Evolutionary conservation across 495 filamentous ascomycete species (phyloP), one percentile per base, ranked within the genome.

Genomic region (Neurospora sp.): DNA sequence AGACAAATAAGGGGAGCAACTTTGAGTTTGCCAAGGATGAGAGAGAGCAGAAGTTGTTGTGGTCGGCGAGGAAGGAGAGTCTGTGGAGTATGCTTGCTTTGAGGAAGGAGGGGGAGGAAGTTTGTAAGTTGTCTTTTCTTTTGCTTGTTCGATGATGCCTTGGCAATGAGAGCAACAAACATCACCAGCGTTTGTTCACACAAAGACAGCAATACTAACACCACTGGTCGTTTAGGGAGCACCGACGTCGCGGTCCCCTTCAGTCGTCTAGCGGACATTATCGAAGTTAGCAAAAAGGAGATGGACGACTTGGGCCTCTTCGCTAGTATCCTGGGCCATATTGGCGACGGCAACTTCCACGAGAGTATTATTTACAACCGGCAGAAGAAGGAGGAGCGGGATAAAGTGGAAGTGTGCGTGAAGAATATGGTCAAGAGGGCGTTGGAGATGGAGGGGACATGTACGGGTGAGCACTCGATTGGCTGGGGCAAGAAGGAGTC

Each of bases 291-390:
- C 70, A 96, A 97, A 83, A 92, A 93, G 76, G 93, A 96, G 79
- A 89, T 97, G 84, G 91, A 95, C 76, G 89, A 92, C 9, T 83
- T 95, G 10, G 93, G 93, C 3, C 81, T 97, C 11, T 95, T 97
- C 77, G 93, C 93, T 22, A 92, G 89, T 79, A 93, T 95, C 35
- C 85, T 98, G 0, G 93, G 84, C 12, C 93, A 96, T 74, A 89
- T 96, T 72, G 93, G 93, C 5, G 92, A 97, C 79, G 94, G 94
- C 9, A 98, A 98, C 80, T 97, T 97, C 81, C 94, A 97, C 79
- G 89, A 93, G 76, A 92, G 89, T 79, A 94, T 97, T 77, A 89
- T 97, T 80, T 97, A 96, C 77, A 89, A 95, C 77, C 83, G 86
- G 39, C 84, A 82, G 20, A 85, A 93, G 72, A 87, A 87, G 12